Evolutionary conservation across 2,329 filamentous ascomycete species (phyloP).

Genomic region (Sarocladium strictum): DNA sequence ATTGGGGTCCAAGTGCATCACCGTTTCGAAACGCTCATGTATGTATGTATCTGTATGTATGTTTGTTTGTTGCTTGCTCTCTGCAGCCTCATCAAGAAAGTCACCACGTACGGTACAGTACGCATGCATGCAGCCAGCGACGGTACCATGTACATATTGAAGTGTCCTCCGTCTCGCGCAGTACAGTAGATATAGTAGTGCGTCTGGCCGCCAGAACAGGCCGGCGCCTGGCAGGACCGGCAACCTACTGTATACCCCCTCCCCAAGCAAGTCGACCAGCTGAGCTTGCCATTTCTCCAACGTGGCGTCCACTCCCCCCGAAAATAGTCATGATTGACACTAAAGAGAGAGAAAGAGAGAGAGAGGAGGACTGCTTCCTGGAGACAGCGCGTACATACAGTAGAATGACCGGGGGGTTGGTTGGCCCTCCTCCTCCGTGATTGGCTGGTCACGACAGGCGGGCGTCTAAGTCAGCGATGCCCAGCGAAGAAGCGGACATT

Average conservation of each 20-base stretch:
- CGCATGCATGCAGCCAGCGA: not conserved
- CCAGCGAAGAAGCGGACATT: not conserved
- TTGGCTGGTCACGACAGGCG: not conserved
- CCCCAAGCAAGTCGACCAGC: not conserved
- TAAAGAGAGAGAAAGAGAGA: not conserved
- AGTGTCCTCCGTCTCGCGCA: too few species aligned
- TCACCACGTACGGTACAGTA: not conserved
- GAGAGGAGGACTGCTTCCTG: not conserved
- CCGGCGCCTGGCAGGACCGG: conserved; percentile 14
- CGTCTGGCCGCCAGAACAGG: conserved; percentile 14
- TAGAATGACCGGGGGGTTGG: too few species aligned
- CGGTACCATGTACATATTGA: not conserved
- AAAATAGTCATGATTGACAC: too few species aligned
- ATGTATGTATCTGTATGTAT: too few species aligned
- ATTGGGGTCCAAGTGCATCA: not conserved
- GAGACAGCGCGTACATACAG: not conserved
- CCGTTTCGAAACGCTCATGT: conserved; percentile 6
- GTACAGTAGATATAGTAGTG: too few species aligned
- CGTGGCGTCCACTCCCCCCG: not conserved
- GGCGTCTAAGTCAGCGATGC: not conserved
- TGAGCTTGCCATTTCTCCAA: too few species aligned
- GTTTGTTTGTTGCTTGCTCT: too few species aligned
- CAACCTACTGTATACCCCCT: not conserved
- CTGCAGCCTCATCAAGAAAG: not conserved
- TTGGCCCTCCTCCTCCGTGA: too few species aligned